Evolutionary conservation across 495 filamentous ascomycete species (phyloP), one percentile per base, ranked within the genome.

Genomic region (Pyrenula massariospora): DNA sequence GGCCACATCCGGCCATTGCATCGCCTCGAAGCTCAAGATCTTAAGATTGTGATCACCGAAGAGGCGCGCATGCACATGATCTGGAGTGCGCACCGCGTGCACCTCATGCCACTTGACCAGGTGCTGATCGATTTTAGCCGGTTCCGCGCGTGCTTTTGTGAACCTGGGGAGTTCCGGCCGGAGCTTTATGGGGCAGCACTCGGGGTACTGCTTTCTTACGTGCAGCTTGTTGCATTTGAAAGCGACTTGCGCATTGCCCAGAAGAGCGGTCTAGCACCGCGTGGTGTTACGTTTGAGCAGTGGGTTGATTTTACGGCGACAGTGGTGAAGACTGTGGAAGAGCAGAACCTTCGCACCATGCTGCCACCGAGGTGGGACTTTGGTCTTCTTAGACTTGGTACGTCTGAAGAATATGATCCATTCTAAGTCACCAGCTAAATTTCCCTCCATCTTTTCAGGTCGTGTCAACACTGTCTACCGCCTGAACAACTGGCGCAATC

Each of bases 1-100:
- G 65, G 71, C 59, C 68, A 70, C 1, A 71, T 78, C 1, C 73
- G 71, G 12, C 65, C 75, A 15, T 65, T 81, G 22, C 72, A 79
- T 58, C 65, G 70, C 55, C 77, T 80, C 49, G 25, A 68, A 15
- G 56, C 71, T 19, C 63, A 74, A 2, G 58, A 59, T 2, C 62
- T 75, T 19, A 60, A 75, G 0, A 74, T 80, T 20, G 55, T 66
- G 11, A 59, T 77, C 42, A 66, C 69, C 31, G 72, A 78, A 53
- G 60, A 63, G 22, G 68, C 71, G n/a, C 67, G 73, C 31, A 54
- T 67, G 66, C 64, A 69, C 42, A 60, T 77, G 2, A 67, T 77
- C 12, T 77, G 71, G 75, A 58, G 62, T 12, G 57, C 52, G 5
- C 2, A 63, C 10, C 61, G 62, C 20, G 66, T 77, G 8, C 72